phyloP scores from a whole-genome alignment of 257 asterid genomes.

The Nicotiana tabacum region DNA sequence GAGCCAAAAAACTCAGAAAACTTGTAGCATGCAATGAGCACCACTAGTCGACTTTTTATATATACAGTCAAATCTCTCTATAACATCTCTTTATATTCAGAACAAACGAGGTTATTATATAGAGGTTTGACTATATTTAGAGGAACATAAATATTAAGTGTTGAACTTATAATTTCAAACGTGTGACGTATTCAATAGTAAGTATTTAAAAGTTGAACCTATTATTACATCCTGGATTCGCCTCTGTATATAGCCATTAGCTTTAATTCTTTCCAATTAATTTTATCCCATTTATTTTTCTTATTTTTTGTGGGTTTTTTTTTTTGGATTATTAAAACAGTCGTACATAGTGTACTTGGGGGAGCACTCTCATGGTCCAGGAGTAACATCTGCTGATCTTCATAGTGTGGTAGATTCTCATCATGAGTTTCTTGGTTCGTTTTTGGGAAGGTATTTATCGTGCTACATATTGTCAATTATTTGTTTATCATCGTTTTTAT shows the following conservation, averaged over 20 bases:
- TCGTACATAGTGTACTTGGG: conserved; percentile 75
- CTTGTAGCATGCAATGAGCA: too few species aligned
- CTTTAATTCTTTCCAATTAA: background rate
- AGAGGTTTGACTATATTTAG: too few species aligned
- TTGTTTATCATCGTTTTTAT: background rate
- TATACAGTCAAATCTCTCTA: too few species aligned
- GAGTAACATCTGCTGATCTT: conserved; percentile 35
- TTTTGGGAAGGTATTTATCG: conserved; percentile 51
- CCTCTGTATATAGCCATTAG: background rate
- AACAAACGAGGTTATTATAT: too few species aligned
- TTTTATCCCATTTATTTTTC: background rate
- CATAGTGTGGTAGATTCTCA: conserved; percentile 42
- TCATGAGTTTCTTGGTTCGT: conserved; percentile 43
- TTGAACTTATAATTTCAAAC: too few species aligned
- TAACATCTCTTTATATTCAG: too few species aligned
- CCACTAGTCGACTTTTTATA: too few species aligned
- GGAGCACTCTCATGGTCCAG: conserved; percentile 63
- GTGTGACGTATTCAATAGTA: too few species aligned
- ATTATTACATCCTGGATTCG: background rate
- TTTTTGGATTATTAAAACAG: conserved; percentile 19
- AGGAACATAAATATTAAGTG: too few species aligned
- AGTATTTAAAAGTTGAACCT: too few species aligned
- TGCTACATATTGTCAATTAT: too few species aligned
- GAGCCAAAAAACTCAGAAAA: too few species aligned
- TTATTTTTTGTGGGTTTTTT: background rate